Percentiles rank a stretch among this genome's conserved stretches.
phyloP scores from a whole-genome alignment of 495 filamentous ascomycete species.

The Trichoderma erinaceum region DNA sequence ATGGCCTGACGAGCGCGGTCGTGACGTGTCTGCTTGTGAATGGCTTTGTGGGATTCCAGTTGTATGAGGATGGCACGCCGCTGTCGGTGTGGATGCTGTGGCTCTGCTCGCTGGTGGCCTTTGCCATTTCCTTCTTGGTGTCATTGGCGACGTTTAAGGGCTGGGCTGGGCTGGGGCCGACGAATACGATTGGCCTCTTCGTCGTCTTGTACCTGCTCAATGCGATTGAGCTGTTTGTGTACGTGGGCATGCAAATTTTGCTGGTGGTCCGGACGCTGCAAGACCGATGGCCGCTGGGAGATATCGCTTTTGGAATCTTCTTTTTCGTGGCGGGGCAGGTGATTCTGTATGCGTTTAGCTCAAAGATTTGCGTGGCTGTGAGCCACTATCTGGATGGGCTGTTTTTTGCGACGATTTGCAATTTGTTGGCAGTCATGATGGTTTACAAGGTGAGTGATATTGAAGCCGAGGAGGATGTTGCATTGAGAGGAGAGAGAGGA shows the following conservation, averaged over 20 bases:
- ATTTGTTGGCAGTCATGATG: conserved; percentile 98
- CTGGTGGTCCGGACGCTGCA: conserved; percentile 86
- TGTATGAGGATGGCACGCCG: conserved; percentile 97
- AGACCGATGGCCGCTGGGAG: conserved; percentile 90
- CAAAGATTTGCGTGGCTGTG: conserved; percentile 73
- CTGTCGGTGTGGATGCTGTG: conserved; percentile 92
- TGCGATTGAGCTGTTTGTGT: conserved; percentile 75
- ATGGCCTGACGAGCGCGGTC: conserved; percentile 82
- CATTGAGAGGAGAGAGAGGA: no score
- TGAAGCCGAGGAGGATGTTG: background rate
- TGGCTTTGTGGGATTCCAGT: conserved; percentile 96
- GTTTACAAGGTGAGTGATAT: conserved; percentile 78
- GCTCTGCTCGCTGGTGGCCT: conserved; percentile 68
- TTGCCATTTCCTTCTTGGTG: conserved; percentile 78
- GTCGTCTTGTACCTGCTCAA: conserved; percentile 90
- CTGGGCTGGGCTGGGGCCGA: conserved; percentile 79
- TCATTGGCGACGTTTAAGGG: conserved; percentile 89
- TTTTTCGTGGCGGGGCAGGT: conserved; percentile 93
- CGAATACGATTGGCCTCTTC: conserved; percentile 82
- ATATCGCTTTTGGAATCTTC: conserved; percentile 87
- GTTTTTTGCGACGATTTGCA: conserved; percentile 91
- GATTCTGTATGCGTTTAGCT: conserved; percentile 82
- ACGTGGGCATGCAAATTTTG: conserved; percentile 80
- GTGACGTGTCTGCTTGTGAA: conserved; percentile 91
- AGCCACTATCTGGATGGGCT: conserved; percentile 93